Evolutionary conservation across 345 rosid genomes (phyloP).

Genomic region (Syzygium grande): DNA sequence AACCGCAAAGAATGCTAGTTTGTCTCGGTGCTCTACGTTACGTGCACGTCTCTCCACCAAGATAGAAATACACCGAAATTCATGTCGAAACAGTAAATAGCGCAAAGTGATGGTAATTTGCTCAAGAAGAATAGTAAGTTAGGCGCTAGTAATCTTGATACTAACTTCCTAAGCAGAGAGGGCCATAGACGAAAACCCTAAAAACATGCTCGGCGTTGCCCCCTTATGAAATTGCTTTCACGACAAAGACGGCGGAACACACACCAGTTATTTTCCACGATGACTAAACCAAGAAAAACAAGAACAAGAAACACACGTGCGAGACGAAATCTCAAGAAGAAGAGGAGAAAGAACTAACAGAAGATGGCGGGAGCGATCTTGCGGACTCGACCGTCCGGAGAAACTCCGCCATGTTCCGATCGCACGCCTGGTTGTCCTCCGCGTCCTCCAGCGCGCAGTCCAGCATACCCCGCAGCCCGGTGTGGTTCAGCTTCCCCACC

Average conservation of each 20-base stretch:
- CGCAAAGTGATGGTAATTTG: not conserved
- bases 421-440: slow-evolving; percentile 44
- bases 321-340: not conserved
- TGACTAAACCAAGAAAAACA: not conserved
- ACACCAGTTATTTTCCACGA: not conserved
- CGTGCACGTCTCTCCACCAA: not conserved
- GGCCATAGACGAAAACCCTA: not conserved
- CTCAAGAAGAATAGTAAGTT: not conserved
- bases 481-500: slow-evolving; percentile 28
- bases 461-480: slow-evolving; percentile 73
- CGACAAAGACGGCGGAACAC: not conserved
- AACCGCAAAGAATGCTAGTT: not conserved
- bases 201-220: not conserved
- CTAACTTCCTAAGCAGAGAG: not conserved
- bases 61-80: not conserved
- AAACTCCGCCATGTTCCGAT: slow-evolving; percentile 52
- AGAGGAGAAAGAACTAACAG: slow-evolving; percentile 28
- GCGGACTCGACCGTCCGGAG: slow-evolving; percentile 44
- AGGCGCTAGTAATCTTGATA: not conserved
- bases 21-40: not conserved
- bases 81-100: not conserved
- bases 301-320: not conserved
- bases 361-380: slow-evolving; percentile 46
- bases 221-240: not conserved
- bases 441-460: slow-evolving; percentile 72